A percentile compares a stretch with the other conserved stretches of the same genome.
Conservation (phyloP, 192 early-diverging fungal genomes). For the Phycomyces nitens region DNA sequence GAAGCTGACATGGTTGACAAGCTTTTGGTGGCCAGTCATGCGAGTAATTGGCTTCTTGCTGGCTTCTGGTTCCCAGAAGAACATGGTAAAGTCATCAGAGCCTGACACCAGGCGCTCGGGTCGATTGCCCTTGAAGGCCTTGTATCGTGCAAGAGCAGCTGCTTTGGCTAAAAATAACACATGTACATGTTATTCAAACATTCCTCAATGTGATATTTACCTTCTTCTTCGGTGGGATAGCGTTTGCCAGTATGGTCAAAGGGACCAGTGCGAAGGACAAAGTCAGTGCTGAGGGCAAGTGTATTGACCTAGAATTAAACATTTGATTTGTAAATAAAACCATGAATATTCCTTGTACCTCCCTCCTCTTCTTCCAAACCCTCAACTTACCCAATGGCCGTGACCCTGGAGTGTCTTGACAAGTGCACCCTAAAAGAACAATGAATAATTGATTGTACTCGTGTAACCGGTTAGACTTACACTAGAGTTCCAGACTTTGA, state of each 20-base stretch:
- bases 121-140: slow-evolving; percentile 57
- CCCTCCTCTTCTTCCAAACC: no score
- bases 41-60: slow-evolving; percentile 80
- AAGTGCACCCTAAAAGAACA: slow-evolving; percentile 62
- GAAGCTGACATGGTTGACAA: slow-evolving; percentile 91
- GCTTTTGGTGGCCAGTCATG: slow-evolving; percentile 86
- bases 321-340: no score
- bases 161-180: slow-evolving; percentile 49
- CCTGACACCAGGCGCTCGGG: slow-evolving; percentile 86
- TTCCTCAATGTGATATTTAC: slow-evolving; percentile 9
- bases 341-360: no score
- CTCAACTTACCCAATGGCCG: slow-evolving; percentile 81
- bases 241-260: slow-evolving; percentile 79
- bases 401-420: slow-evolving; percentile 85
- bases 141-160: slow-evolving; percentile 78
- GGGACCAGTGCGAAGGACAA: slow-evolving; percentile 83
- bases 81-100: slow-evolving; percentile 97
- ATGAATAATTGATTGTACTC: neutral
- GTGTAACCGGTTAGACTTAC: slow-evolving; percentile 6
- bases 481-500: slow-evolving; percentile 87
- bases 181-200: neutral
- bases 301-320: slow-evolving; percentile 60
- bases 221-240: slow-evolving; percentile 59
- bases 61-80: slow-evolving; percentile 84
- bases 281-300: slow-evolving; percentile 88